phyloP scores from a whole-genome alignment of 2,329 filamentous ascomycete genomes.

The Periconia digitata region DNA sequence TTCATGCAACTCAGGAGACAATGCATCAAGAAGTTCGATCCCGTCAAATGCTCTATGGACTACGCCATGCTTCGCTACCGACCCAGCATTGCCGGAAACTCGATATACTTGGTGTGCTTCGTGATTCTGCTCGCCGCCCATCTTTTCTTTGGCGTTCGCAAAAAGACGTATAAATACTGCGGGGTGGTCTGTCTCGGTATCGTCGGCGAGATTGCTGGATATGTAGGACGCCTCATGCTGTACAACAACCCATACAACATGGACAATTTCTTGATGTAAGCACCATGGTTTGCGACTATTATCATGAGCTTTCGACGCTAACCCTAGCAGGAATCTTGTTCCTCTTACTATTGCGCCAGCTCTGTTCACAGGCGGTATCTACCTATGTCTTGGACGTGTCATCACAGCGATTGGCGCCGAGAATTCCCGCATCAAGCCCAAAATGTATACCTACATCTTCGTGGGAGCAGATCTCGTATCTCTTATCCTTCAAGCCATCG shows the following conservation, averaged over 20 bases:
- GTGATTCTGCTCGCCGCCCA: conserved; percentile 51
- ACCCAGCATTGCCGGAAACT: conserved; percentile 54
- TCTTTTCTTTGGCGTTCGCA: conserved; percentile 50
- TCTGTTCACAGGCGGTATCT: conserved; percentile 57
- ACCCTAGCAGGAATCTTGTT: conserved; percentile 50
- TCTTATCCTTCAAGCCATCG: conserved; percentile 59
- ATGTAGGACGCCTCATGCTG: conserved; percentile 56
- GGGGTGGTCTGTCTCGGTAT: conserved; percentile 50
- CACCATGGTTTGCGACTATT: neutral
- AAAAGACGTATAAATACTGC: conserved; percentile 57
- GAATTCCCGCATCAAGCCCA: conserved; percentile 26
- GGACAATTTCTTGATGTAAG: conserved; percentile 54
- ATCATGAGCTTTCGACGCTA: conserved; percentile 4
- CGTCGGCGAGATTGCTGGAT: conserved; percentile 57
- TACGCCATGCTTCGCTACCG: conserved; percentile 55
- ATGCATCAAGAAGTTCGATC: conserved; percentile 1
- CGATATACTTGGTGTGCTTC: conserved; percentile 54
- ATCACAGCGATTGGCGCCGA: conserved; percentile 52
- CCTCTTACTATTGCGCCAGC: conserved; percentile 59
- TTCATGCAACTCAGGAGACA: neutral
- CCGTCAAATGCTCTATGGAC: conserved; percentile 44
- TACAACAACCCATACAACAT: conserved; percentile 54
- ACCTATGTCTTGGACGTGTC: conserved; percentile 57
- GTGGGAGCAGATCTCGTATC: conserved; percentile 58
- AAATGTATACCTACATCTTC: conserved; percentile 58